phyloP scores from a whole-genome alignment of 805 yeast genomes.

The Cyberlindnera euphorbiae region DNA sequence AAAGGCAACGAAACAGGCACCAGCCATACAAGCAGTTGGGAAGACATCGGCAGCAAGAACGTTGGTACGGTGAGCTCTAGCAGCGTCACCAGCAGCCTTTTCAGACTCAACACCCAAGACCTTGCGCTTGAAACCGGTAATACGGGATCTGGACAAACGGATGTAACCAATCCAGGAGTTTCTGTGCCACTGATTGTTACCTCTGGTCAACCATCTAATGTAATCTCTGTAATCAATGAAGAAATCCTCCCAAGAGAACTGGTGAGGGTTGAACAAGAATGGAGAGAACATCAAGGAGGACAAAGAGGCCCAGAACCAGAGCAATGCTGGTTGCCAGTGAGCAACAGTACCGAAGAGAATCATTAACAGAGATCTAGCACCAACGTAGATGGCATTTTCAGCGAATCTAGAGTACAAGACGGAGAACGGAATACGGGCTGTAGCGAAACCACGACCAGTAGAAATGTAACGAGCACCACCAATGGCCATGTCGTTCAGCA shows the following conservation, averaged over 20 bases:
- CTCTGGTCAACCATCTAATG: constrained; percentile 87
- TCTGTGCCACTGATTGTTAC: constrained; percentile 85
- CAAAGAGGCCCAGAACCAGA: constrained; percentile 97
- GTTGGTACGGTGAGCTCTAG: constrained; percentile 78
- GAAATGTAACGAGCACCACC: constrained; percentile 89
- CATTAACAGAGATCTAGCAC: constrained; percentile 72
- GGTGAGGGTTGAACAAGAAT: constrained; percentile 95
- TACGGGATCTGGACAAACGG: constrained; percentile 76
- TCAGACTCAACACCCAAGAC: constrained; percentile 73
- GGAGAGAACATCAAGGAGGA: constrained; percentile 89
- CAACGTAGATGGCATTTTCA: constrained; percentile 78
- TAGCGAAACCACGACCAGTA: constrained; percentile 85
- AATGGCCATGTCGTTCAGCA: constrained; percentile 64
- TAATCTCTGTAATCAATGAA: constrained; percentile 94
- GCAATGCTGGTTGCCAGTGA: constrained; percentile 86
- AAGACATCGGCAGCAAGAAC: constrained; percentile 64
- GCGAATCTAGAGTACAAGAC: constrained; percentile 74
- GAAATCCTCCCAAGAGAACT: constrained; percentile 93
- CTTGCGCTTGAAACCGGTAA: constrained; percentile 78
- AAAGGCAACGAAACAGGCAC: constrained; percentile 75
- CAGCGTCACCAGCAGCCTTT: constrained; percentile 77
- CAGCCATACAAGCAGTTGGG: constrained; percentile 69
- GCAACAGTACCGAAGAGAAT: constrained; percentile 68
- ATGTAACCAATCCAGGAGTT: constrained; percentile 86
- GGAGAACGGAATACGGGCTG: constrained; percentile 72